Base-by-base conservation (phyloP, 1,139 yeast genomes). In the Saccharomyces hybrid region DNA sequence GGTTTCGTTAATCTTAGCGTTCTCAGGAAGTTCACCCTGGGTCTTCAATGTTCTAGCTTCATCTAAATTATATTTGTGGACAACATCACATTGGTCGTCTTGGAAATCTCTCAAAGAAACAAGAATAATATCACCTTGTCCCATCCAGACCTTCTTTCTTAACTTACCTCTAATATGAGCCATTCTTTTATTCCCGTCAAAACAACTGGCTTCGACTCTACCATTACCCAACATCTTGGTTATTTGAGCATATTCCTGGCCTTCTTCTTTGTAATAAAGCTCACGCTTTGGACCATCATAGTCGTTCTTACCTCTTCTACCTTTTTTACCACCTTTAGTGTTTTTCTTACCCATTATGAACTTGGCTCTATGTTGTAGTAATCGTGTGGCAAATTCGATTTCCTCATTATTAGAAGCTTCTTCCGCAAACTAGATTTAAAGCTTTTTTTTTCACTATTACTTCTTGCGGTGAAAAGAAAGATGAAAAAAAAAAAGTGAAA, bases 61-160 rank as follows among this genome's bases (percentile, higher is more conserved):
- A 70, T 93, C 99, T 50, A 97, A 86, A 72, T 88, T 90, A 76
- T 86, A 93, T 76, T 93, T 93, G 75, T 93, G 95, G 55, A 95
- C 93, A 63, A 93, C 98, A 73, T 93, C 99, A 78, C 97, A 95
- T 73, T 88, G 95, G 62, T 89, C 97, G 70, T 93, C 98, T 75
- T 93, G 97, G 83, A 93, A 93, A 70, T 93, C 99, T 80, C 99
- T 89, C 69, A 95, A 82, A 5, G 97, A 90, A 50, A 93, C 93
- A 69, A 93, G 78, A 63, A 93, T 90, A 66, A 95, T 95, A 71
- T 93, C 99, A 76, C 99, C 99, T 75, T 90, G 98, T 49, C 89
- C 88, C 89, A 93, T 91, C 99, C 99, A 93, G 59, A 91, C 98
- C 83, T 93, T 93, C 85, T 93, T 93, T 81, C 99, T 88, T 78